These are phyloP conservation scores for Cercophora newfieldiana DNA, from an alignment of 495 filamentous ascomycete genomes.

Conservation along the genomic window DNA sequence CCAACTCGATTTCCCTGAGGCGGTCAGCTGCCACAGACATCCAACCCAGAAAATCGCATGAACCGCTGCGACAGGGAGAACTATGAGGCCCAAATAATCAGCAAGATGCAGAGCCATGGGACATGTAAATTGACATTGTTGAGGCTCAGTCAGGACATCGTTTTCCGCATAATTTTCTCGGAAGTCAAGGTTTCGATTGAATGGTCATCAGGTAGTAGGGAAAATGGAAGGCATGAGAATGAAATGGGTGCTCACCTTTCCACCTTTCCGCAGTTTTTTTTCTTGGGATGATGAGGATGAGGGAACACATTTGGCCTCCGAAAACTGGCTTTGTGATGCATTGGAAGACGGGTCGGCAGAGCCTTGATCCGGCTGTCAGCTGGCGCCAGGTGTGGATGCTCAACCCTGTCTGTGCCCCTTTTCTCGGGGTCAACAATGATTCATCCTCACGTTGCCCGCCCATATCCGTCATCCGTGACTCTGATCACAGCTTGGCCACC, in stretches of 20 bases:
- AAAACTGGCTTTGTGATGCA: not conserved
- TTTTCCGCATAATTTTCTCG: constrained; percentile 31
- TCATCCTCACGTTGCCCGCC: no score
- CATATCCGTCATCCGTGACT: no score
- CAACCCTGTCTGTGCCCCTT: no score
- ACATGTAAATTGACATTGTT: not conserved
- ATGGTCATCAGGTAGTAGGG: constrained; percentile 27
- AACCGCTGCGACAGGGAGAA: not conserved
- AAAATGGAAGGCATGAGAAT: constrained; percentile 3
- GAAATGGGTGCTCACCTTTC: not conserved
- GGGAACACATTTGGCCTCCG: not conserved
- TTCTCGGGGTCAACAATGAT: no score
- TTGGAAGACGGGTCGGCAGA: not conserved
- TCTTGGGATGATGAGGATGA: not conserved
- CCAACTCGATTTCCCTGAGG: no score
- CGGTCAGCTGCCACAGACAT: no score
- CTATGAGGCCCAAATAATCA: constrained; percentile 4
- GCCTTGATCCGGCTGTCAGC: not conserved
- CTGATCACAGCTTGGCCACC: no score
- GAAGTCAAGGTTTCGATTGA: constrained; percentile 39
- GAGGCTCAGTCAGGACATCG: constrained; percentile 15
- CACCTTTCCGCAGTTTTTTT: no score
- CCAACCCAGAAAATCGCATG: no score
- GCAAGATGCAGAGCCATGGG: not conserved
- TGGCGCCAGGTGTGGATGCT: not conserved